Evolutionary conservation across 2,329 filamentous ascomycete species (phyloP), one percentile per base, ranked within the genome.

Genomic region (Aspergillus udagawae): DNA sequence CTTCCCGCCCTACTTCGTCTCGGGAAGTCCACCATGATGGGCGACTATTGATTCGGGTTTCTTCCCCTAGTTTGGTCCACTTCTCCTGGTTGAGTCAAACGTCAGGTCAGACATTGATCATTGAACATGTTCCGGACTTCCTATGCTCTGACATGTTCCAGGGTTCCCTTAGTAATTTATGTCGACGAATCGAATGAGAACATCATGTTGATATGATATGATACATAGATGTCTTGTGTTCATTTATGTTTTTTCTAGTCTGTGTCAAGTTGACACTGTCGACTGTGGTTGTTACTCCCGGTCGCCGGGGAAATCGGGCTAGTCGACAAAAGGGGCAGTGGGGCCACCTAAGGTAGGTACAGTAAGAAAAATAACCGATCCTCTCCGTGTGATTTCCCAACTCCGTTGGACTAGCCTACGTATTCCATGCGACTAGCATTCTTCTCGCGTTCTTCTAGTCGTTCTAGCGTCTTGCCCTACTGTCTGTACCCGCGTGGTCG

Each of bases 391-490:
- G 32, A 17, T 51, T 64, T 58, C 58, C 60, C 60, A 59, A 52
- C 58, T 55, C 60, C 55, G 61, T 47, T 47, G 21, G 5, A 23
- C n/a, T 64, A 38, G 32, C 6, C 32, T 63, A 63, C 62, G 61
- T 55, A 61, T 59, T 56, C 49, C 53, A 52, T 60, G 53, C 56
- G 17, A 58, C 63, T 57, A 53, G 35, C 56, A 60, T 60, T 61
- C 58, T 65, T 65, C 63, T 63, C 56, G 56, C 47, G 45, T 44
- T 52, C 55, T 62, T 62, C 60, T 60, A 62, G 53, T 60, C 55
- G 50, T 65, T 65, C 63, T 65, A 65, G 63, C 62, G 60, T 53
- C 51, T 59, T 52, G 52, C 57, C 60, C 54, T 55, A 44, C 42
- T 50, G 53, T 42, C 56, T 52, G 51, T 53, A 57, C 52, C 60